Base-by-base conservation (phyloP, 1,284 basidiomycete genomes). In the Cryptococcus sp. region DNA sequence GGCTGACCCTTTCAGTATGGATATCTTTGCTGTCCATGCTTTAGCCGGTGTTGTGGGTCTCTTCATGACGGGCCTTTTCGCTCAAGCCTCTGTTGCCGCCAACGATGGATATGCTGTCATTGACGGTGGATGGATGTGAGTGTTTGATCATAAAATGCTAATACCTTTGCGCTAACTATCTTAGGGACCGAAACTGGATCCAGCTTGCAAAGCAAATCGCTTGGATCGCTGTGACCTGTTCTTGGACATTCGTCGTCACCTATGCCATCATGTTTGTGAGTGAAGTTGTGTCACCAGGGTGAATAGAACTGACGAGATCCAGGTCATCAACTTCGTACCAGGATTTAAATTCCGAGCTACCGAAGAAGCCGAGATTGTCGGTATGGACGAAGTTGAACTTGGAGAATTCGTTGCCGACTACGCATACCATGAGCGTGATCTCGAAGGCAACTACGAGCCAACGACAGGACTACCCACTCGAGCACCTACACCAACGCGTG, bases 11-110 rank as follows among this genome's bases (percentile, higher is more conserved):
- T n/a, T 11, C 45, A 61, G 59, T 6, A 76, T 76, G 76, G 88
- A 91, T 83, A 82, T 91, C 57, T 90, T 88, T 72, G 87, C 89
- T n/a, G 88, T 91, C 66, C 91, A 98, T 80, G 92, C 88, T 44
- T 78, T 97, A 15, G 90, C 90, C 4, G 94, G 94, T 48, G 84
- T 94, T 30, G 81, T 95, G 50, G 92, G 93, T 43, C 81, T 90
- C 38, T 70, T 97, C 44, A 77, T 77, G 76, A 77, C 76, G 14
- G 76, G 76, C 45, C 59, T 77, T 52, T 96, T 97, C 64, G 88
- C 89, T 1, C 85, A 83, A 62, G 80, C 84, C 6, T 81, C 87
- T 52, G 90, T 96, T 62, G 87, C 85, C 31, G 83, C 89, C 62
- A 88, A 85, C 74, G 84, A 83, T 57, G 81, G 80, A 14, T 78